phyloP scores from a whole-genome alignment of 306 rosid species.

The Notholithocarpus densiflorus region DNA sequence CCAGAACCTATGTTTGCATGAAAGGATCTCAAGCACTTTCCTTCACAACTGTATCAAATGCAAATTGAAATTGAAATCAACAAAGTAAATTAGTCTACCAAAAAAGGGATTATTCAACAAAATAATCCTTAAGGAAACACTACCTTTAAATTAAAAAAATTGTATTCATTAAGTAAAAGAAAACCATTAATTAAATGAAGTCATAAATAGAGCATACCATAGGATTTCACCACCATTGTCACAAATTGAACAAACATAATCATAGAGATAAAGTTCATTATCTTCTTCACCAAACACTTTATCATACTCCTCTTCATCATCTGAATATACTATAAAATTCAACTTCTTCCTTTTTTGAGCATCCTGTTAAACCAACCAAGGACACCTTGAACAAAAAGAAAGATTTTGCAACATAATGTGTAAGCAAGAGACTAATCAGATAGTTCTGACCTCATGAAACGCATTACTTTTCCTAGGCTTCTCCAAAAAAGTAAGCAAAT shows the following conservation, averaged over 20 bases:
- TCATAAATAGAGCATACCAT: slow-evolving; percentile 40
- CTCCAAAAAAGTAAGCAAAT: slow-evolving; percentile 25
- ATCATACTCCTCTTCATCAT: slow-evolving; percentile 25
- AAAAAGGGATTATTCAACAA: neutral
- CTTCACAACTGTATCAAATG: slow-evolving; percentile 50
- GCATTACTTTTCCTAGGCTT: slow-evolving; percentile 16
- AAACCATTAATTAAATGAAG: slow-evolving; percentile 13
- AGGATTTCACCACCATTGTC: slow-evolving; percentile 70
- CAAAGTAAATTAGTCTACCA: neutral
- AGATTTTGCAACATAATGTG: slow-evolving; percentile 12
- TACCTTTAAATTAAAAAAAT: neutral
- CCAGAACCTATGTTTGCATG: slow-evolving; percentile 48
- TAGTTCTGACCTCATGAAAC: slow-evolving; percentile 33
- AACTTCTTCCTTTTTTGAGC: slow-evolving; percentile 19
- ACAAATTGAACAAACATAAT: slow-evolving; percentile 61
- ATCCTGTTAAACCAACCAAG: slow-evolving; percentile 39
- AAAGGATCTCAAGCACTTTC: slow-evolving; percentile 68
- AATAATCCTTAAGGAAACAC: neutral
- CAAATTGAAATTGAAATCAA: slow-evolving; percentile 14
- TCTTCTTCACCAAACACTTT: slow-evolving; percentile 25
- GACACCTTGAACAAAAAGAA: slow-evolving; percentile 11
- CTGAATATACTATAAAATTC: slow-evolving; percentile 23
- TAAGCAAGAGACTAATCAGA: neutral
- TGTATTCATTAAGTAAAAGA: neutral
- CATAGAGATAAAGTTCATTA: slow-evolving; percentile 41